These are phyloP conservation scores for Quercus ilex DNA, from an alignment of 306 rosid species.

Conservation along the genomic window DNA sequence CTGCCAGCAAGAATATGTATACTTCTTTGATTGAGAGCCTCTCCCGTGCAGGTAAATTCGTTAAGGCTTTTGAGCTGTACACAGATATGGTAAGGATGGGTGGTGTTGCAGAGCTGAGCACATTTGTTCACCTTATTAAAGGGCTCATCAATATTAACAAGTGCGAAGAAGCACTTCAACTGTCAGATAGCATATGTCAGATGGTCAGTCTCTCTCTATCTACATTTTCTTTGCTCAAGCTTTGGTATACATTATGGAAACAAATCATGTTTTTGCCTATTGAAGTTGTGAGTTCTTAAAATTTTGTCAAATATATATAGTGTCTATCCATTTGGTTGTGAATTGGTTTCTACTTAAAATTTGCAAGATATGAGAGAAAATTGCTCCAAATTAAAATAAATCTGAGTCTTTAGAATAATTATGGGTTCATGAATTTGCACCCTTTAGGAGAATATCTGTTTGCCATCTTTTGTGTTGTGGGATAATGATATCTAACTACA, in stretches of 20 bases:
- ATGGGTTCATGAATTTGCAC: neutral
- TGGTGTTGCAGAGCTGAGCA: conserved; percentile 61
- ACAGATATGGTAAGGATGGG: conserved; percentile 57
- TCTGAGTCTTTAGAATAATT: neutral
- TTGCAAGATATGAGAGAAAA: neutral
- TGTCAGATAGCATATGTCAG: conserved; percentile 67
- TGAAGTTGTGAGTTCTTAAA: neutral
- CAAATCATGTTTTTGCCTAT: neutral
- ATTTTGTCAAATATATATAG: neutral
- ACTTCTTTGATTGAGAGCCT: conserved; percentile 62
- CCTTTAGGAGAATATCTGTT: neutral
- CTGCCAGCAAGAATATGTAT: conserved; percentile 48
- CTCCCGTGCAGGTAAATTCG: conserved; percentile 54
- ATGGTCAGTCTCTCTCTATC: conserved; percentile 60
- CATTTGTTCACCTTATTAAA: conserved; percentile 65
- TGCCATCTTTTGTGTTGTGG: neutral
- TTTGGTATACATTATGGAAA: conserved; percentile 1
- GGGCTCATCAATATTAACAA: conserved; percentile 57
- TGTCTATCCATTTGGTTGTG: neutral
- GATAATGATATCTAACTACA: neutral
- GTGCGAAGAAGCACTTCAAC: conserved; percentile 81
- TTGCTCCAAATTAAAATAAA: neutral
- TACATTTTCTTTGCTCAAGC: conserved; percentile 9
- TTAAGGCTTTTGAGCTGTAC: conserved; percentile 62
- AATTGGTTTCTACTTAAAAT: neutral